phyloP scores from a whole-genome alignment of 2,329 filamentous ascomycete genomes.

The Byssothecium circinans region DNA sequence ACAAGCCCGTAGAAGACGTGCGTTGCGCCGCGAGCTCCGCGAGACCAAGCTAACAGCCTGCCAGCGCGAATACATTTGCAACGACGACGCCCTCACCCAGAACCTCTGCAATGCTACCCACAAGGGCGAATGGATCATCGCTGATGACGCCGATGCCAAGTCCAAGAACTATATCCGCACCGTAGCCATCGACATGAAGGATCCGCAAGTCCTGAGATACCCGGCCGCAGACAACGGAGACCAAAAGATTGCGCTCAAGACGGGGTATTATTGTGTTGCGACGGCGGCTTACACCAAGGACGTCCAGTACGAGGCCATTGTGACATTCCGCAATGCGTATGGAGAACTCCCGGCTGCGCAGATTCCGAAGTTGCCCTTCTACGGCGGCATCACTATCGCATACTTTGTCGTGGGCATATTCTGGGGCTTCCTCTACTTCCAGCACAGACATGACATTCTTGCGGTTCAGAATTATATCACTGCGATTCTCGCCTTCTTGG shows the following conservation, averaged over 20 bases:
- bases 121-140: slow-evolving; percentile 80
- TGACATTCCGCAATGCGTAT: slow-evolving; percentile 94
- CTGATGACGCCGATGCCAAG: slow-evolving; percentile 70
- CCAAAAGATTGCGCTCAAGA: slow-evolving; percentile 57
- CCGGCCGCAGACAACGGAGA: slow-evolving; percentile 58
- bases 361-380: slow-evolving; percentile 96
- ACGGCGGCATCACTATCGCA: slow-evolving; percentile 88
- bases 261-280: slow-evolving; percentile 93
- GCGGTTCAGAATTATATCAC: slow-evolving; percentile 99
- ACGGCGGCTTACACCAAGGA: slow-evolving; percentile 69
- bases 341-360: slow-evolving; percentile 94
- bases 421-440: slow-evolving; percentile 94
- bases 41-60: slow-evolving; percentile 20
- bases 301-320: slow-evolving; percentile 73
- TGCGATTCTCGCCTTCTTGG: slow-evolving; percentile 89
- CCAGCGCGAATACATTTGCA: slow-evolving; percentile 73
- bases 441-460: slow-evolving; percentile 90
- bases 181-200: slow-evolving; percentile 78
- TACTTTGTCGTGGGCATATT: slow-evolving; percentile 86
- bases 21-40: slow-evolving; percentile 10
- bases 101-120: slow-evolving; percentile 76
- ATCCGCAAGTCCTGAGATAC: slow-evolving; percentile 76
- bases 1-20: slow-evolving; percentile 31
- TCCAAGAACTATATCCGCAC: slow-evolving; percentile 75
- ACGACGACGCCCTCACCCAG: slow-evolving; percentile 66